phyloP scores from a whole-genome alignment of 805 yeast species.

The Sugiyamaella floridensis region DNA sequence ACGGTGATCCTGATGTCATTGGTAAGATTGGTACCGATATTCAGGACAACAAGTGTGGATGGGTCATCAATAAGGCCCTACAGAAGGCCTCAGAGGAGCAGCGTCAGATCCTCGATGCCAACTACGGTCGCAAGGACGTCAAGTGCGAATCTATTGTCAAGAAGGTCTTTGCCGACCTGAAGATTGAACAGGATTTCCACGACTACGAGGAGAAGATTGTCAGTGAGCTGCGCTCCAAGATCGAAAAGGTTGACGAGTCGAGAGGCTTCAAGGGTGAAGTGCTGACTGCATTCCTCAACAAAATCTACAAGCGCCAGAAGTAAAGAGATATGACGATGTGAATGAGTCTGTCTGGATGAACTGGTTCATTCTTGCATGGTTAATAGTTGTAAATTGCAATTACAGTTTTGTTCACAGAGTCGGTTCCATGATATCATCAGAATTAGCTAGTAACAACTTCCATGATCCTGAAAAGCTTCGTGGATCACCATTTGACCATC shows the following conservation, averaged over 20 bases:
- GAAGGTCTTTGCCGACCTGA: conserved; percentile 64
- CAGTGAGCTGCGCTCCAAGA: conserved; percentile 52
- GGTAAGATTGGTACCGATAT: conserved; percentile 99
- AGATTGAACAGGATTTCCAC: conserved; percentile 61
- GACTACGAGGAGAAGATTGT: conserved; percentile 80
- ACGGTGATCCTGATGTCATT: conserved; percentile 93
- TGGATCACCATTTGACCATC: too few species aligned
- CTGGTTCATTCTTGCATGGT: neutral
- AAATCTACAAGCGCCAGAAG: conserved; percentile 91
- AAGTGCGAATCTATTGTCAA: conserved; percentile 63
- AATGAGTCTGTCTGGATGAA: neutral
- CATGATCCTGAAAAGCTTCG: too few species aligned
- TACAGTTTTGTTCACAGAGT: too few species aligned
- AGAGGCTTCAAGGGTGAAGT: conserved; percentile 90
- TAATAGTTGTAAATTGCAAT: neutral
- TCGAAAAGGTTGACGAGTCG: conserved; percentile 72
- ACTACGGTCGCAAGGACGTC: conserved; percentile 82
- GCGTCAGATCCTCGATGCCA: conserved; percentile 71
- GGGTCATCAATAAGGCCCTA: conserved; percentile 94
- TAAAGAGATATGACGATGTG: conserved; percentile 29
- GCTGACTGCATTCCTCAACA: conserved; percentile 74
- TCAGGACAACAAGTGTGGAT: conserved; percentile 95
- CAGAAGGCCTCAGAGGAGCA: conserved; percentile 72
- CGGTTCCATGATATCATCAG: too few species aligned
- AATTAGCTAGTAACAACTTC: too few species aligned